A percentile compares a stretch with the other conserved stretches of the same genome.
phyloP scores from a whole-genome alignment of 768 basidiomycete species.

The Leccinum boreale region DNA sequence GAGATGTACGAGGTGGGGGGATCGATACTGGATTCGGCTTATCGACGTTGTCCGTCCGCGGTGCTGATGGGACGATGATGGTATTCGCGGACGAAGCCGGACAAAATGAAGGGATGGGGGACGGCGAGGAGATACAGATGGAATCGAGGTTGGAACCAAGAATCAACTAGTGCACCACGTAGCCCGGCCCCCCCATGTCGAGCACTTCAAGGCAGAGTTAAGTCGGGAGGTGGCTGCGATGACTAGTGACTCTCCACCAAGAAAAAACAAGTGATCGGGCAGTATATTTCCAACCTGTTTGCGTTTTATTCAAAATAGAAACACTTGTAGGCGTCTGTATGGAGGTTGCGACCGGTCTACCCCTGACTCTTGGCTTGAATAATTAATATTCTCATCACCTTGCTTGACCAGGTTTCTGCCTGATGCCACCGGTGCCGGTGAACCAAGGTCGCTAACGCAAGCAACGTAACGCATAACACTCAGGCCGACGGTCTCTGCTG shows the following conservation, averaged over 20 bases:
- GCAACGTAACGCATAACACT: too few species aligned
- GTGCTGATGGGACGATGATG: neutral
- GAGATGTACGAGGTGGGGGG: neutral
- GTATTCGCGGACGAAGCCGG: neutral
- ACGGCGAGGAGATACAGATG: neutral
- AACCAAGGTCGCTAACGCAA: too few species aligned
- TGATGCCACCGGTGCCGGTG: too few species aligned
- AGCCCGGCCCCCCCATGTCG: slow-evolving; percentile 61
- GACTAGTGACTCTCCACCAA: slow-evolving; percentile 68
- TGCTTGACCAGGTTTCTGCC: too few species aligned
- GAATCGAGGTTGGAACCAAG: neutral
- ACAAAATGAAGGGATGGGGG: neutral
- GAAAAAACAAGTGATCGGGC: slow-evolving; percentile 62
- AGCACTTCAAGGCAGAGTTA: slow-evolving; percentile 82
- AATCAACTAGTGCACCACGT: neutral
- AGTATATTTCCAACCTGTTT: slow-evolving; percentile 70
- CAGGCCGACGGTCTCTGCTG: too few species aligned
- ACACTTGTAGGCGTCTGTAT: slow-evolving; percentile 18
- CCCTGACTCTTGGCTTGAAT: too few species aligned
- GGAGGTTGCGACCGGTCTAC: too few species aligned
- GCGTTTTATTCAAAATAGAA: slow-evolving; percentile 70
- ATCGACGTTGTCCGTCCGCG: neutral
- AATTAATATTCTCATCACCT: too few species aligned
- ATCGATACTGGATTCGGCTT: neutral
- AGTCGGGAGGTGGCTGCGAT: slow-evolving; percentile 66